Percentiles rank a stretch among this genome's conserved stretches.
These are phyloP conservation scores for Gossypium aridum DNA, from an alignment of 441 rosid species.

Conservation along the genomic window DNA sequence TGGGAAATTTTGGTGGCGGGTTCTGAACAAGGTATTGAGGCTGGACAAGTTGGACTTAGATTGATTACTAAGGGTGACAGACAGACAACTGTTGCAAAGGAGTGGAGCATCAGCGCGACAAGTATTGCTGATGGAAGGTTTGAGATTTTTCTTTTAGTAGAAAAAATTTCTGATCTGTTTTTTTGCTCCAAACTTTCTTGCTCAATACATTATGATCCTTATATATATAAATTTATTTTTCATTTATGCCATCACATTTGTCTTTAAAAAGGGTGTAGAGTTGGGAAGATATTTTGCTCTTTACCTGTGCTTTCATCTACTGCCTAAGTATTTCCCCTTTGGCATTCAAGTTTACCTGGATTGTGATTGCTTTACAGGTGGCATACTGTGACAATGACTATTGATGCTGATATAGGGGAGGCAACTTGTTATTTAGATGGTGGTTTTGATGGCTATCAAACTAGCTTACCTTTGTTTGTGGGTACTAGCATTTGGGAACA, in stretches of 20 bases:
- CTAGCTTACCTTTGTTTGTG: conserved; percentile 61
- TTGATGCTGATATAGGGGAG: conserved; percentile 94
- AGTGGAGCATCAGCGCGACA: conserved; percentile 97
- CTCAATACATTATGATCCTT: neutral
- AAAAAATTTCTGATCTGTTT: neutral
- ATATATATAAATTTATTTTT: neutral
- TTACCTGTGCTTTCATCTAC: neutral
- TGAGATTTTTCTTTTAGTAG: conserved; percentile 17
- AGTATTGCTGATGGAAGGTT: conserved; percentile 99
- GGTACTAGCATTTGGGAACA: conserved; percentile 84
- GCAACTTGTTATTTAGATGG: conserved; percentile 98
- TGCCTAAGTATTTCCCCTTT: neutral
- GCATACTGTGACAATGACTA: conserved; percentile 97
- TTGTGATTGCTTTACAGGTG: conserved; percentile 55
- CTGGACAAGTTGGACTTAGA: conserved; percentile 98
- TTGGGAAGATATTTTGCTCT: neutral
- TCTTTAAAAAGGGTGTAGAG: neutral
- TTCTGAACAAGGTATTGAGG: conserved; percentile 99
- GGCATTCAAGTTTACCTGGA: conserved; percentile 4
- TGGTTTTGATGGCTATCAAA: conserved; percentile 89
- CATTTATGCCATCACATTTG: neutral
- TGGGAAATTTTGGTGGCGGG: conserved; percentile 99
- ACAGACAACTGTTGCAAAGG: conserved; percentile 87
- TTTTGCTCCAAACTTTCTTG: neutral
- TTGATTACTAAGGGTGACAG: conserved; percentile 91